These are phyloP conservation scores for Medicago lupulina DNA, from an alignment of 306 rosid species.

Conservation along the genomic window DNA sequence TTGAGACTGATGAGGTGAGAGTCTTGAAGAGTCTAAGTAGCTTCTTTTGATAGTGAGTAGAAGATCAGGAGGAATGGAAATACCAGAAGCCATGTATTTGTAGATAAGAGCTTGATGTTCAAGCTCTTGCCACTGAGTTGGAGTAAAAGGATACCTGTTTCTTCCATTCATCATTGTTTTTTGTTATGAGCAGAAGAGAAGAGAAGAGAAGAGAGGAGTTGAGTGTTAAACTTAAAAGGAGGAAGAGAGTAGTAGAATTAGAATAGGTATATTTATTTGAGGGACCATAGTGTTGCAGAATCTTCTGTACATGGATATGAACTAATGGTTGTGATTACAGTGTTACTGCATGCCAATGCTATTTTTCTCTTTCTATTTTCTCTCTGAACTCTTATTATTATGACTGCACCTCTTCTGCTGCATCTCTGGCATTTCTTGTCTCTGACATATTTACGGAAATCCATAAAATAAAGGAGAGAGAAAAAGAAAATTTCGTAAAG, in stretches of 20 bases:
- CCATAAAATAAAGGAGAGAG: conserved; percentile 71
- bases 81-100: conserved; percentile 96
- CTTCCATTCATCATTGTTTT: conserved; percentile 55
- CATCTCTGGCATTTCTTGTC: conserved; percentile 77
- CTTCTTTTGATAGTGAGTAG: conserved; percentile 72
- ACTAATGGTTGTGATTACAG: conserved; percentile 89
- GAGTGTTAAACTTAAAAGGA: conserved; percentile 28
- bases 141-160: conserved; percentile 81
- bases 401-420: conserved; percentile 88
- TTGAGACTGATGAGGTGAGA: conserved; percentile 68
- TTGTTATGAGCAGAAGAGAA: neutral
- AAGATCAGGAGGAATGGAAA: conserved; percentile 90
- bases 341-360: conserved; percentile 69
- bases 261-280: conserved; percentile 87
- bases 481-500: conserved; percentile 16
- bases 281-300: conserved; percentile 90
- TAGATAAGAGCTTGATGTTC: conserved; percentile 96
- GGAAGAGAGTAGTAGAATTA: neutral
- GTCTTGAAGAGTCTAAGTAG: conserved; percentile 71
- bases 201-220: conserved; percentile 9
- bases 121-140: conserved; percentile 98
- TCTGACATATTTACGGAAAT: conserved; percentile 94
- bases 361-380: conserved; percentile 39
- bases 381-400: conserved; percentile 64
- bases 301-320: conserved; percentile 80